Evolutionary conservation across 306 rosid species (phyloP), one percentile per base, ranked within the genome.

Genomic region (Cucumis melo): DNA sequence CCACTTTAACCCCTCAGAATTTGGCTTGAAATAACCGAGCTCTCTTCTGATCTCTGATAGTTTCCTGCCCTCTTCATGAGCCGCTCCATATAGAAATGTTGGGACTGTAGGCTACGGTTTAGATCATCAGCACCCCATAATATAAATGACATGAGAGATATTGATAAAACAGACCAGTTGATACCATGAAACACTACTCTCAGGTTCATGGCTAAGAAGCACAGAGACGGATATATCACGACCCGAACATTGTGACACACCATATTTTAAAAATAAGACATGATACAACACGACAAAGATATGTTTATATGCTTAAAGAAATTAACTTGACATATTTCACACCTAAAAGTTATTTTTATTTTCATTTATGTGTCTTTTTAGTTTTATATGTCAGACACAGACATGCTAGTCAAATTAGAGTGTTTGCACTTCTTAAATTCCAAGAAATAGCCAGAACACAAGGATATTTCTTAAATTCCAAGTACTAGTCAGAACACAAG

Each of bases 11-110:
- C 84, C 92, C 1, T 73, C 55, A 21, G 87, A 85, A 79, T 87
- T 94, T 16, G 98, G 96, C 79, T 85, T 94, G 85, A 94, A 91
- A 75, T 91, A 94, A 42, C 96, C 97, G 56, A 92, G 80, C 56
- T 56, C 83, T 84, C 97, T 87, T 90, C 96, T 81, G 80, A 94
- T 82, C 54, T 87, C 78, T 65, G 88, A 96, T 44, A 91, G 95
- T 41, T 83, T 86, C 82, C 87, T 87, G 62, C 89, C 88, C 63
- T 89, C 93, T 80, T 89, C 91, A 78, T 90, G 90, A 48, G 93
- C 95, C 61, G 96, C 97, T 77, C 97, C 96, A 23, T 91, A 93
- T 65, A 89, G 87, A 86, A 82, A 93, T 48, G 89, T 88, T 59
- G 98, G 91, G 38, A 89, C 97, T 93, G 89, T 84, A 82, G 80